Evolutionary conservation across 208 protist genomes (phyloP), one percentile per base, ranked within the genome.

Genomic region (Angomonas deanei): DNA sequence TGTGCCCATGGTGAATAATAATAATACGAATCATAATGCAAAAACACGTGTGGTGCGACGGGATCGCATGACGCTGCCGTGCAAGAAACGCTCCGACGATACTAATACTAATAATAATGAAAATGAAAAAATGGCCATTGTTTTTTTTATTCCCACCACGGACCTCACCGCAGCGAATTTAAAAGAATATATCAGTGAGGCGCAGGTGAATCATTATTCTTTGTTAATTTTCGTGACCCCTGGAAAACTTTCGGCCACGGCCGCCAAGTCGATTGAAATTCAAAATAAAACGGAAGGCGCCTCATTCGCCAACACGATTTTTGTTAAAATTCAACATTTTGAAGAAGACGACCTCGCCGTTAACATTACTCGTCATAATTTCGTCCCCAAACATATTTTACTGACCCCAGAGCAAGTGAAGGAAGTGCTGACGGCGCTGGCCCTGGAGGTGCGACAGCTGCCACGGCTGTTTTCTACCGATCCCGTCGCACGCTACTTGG

Each of bases 281-380:
- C 42, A 78, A 75, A 36, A 65, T 83, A 59, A 93, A 92, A 67
- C 79, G 85, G 36, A 42, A 42, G 36, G 36, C 36, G 36, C 36
- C 8, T 8, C 36, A 15, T 8, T 42, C 23, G 76, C 74, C 50
- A 76, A 78, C 32, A 53, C 67, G n/a, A 66, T 5, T 3, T 15
- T 66, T 36, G 42, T 91, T 47, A 76, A 88, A 17, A 82, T 98
- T 34, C 91, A 99, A 74, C 64, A 93, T 3, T 99, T 99, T 66
- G 74, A 93, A 31, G 96, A 98, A 74, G 81, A 88, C 33, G 96
- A 99, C 57, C 80, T 99, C 21, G 73, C 97, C 28, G 88, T 99
- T 52, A 99, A 99, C 78, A 98, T 99, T 61, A 99, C 97, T 0
- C 75, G 98, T 63, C 98, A 99, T 78, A 82, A 96, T 49, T 82